Percentiles rank a stretch among this genome's conserved stretches.
Conservation (phyloP, 1,139 yeast genomes). For the Pichia sp. region DNA sequence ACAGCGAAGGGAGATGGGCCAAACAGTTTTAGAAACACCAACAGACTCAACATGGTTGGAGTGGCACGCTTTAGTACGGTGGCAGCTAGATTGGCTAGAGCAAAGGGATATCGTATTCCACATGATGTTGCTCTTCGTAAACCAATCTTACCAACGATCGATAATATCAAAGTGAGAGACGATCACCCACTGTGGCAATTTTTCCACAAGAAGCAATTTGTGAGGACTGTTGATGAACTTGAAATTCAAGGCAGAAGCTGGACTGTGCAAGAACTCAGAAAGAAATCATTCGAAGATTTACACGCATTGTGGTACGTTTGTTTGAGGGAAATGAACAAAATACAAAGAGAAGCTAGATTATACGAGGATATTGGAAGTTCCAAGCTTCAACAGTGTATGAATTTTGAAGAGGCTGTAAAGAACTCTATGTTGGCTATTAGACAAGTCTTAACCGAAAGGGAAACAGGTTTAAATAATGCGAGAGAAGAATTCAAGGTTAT, state of each 20-base stretch:
- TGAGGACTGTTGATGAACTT: conserved; percentile 54
- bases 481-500: conserved; percentile 38
- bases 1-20: no score
- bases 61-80: conserved; percentile 24
- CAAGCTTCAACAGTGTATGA: conserved; percentile 17
- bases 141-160: conserved; percentile 82
- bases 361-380: conserved; percentile 29
- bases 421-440: conserved; percentile 70
- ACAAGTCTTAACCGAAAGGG: conserved; percentile 83
- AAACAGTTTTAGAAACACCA: no score
- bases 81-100: conserved; percentile 19
- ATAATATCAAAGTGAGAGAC: conserved; percentile 65
- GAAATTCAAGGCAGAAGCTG: conserved; percentile 67
- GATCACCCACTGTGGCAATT: conserved; percentile 97
- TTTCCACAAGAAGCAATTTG: conserved; percentile 43
- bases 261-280: conserved; percentile 82
- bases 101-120: conserved; percentile 23
- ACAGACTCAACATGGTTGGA: conserved; percentile 11
- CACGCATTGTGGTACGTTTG: conserved; percentile 88
- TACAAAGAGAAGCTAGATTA: conserved; percentile 59
- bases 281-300: conserved; percentile 86
- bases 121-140: conserved; percentile 50
- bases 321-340: conserved; percentile 71
- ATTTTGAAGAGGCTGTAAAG: conserved; percentile 37
- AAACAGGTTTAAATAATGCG: conserved; percentile 61